Evolutionary conservation across 208 protist genomes (phyloP).

Genomic region (Leishmania major): DNA sequence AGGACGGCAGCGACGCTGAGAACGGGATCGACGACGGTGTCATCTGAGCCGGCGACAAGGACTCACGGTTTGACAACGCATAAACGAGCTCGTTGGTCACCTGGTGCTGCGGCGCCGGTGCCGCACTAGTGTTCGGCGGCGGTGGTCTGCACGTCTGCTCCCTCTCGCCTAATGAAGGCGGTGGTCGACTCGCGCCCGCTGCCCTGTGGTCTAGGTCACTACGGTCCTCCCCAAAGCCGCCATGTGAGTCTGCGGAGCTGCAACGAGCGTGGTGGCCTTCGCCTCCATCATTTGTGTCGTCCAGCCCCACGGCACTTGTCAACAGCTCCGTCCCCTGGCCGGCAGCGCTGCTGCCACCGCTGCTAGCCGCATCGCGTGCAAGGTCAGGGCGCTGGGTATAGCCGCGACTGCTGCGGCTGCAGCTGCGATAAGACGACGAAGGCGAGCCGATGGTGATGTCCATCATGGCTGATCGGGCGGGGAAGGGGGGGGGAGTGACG

Average conservation of each 20-base stretch:
- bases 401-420: slow-evolving; percentile 11
- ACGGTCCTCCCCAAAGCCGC: not conserved
- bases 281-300: not conserved
- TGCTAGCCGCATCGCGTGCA: not conserved
- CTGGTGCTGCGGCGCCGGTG: not conserved
- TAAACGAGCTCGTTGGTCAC: not conserved
- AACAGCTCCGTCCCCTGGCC: not conserved
- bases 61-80: slow-evolving; percentile 6
- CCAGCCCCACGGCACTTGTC: not conserved
- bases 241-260: not conserved
- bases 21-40: slow-evolving; percentile 7
- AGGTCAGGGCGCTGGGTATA: not conserved
- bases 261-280: not conserved
- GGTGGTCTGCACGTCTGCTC: not conserved
- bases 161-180: not conserved
- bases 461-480: not conserved
- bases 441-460: slow-evolving; percentile 28
- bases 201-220: not conserved
- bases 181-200: not conserved
- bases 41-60: slow-evolving; percentile 8
- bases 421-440: slow-evolving; percentile 21
- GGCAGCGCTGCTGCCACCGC: not conserved
- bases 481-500: not conserved
- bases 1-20: slow-evolving; percentile 11
- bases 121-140: not conserved